A percentile compares a stretch with the other conserved stretches of the same genome.
phyloP scores from a whole-genome alignment of 352 stramenopile genomes.

The Pythium angustatum region DNA sequence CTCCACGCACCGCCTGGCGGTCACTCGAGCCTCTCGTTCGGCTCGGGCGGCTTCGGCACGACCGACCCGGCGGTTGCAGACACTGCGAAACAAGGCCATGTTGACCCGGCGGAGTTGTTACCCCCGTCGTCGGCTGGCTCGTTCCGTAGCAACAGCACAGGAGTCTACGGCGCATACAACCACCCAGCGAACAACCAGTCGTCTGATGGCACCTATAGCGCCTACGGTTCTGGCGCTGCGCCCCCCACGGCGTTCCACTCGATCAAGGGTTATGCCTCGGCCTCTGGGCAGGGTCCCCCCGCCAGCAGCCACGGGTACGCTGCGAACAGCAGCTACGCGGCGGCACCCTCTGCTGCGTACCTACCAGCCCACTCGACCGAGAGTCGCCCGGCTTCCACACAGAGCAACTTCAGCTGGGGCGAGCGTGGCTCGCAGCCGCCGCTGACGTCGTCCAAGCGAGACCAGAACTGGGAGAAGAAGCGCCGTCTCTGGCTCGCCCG shows the following conservation, averaged over 20 bases:
- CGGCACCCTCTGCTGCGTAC: no score
- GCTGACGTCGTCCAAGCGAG: conserved; percentile 72
- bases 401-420: conserved; percentile 35
- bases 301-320: conserved; percentile 13
- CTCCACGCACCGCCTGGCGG: conserved; percentile 70
- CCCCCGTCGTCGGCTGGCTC: conserved; percentile 11
- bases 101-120: conserved; percentile 9
- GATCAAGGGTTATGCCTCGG: conserved; percentile 15
- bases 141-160: not conserved
- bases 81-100: not conserved
- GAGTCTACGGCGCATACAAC: conserved; percentile 21
- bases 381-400: conserved; percentile 22
- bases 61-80: conserved; percentile 33
- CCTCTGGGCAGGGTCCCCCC: conserved; percentile 1
- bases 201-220: conserved; percentile 8
- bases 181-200: conserved; percentile 24
- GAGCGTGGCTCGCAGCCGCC: conserved; percentile 54
- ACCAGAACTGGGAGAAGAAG: conserved; percentile 85
- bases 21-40: conserved; percentile 69
- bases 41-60: conserved; percentile 53
- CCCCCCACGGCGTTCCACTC: conserved; percentile 17
- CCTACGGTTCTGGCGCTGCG: no score
- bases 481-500: conserved; percentile 63
- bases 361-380: not conserved
- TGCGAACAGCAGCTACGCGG: not conserved